Base-by-base conservation (phyloP, 805 yeast genomes). In the Yarrowia osloensis region DNA sequence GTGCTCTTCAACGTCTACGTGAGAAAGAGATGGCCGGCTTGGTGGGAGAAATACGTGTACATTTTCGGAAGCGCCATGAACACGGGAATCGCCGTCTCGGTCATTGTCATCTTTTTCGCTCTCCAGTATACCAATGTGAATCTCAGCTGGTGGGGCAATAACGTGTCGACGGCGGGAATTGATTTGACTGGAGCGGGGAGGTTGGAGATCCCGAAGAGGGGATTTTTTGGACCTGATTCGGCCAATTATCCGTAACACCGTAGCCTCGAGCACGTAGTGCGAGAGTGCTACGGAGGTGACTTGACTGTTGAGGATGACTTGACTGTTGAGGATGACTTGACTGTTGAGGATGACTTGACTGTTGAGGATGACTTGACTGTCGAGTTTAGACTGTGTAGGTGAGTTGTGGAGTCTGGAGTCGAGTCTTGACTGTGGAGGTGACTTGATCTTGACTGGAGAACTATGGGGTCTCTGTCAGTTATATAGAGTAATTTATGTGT, bases 11-110 rank as follows among this genome's bases (percentile, higher is more conserved):
- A 81, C 81, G 78, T 79, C 69, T 74, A 76, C 66, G 72, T 83
- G 67, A 79, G 81, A 66, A 74, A 75, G 55, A 72, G 77, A 66
- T 83, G 80, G 70, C 74, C 79, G 3, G 72, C 75, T 24, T 83
- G 86, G 86, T 83, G 85, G 85, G 83, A 82, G 65, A 82, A 81
- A 73, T 83, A 83, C 74, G 82, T 82, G 70, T 83, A 83, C 70
- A 77, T 83, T 19, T 74, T 83, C 50, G 80, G 81, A 35, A 78
- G 82, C 67, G 85, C 82, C 0, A 73, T 83, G 19, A 80, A 82
- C 9, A 83, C 84, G 2, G 86, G 86, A 0, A 80, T 81, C 17
- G 85, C 85, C 0, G 79, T 81, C 68, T 78, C 83, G 67, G 84
- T 83, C 0, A 72, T 83, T 47, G 62, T 82, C 55, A 78, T 80